phyloP scores from a whole-genome alignment of 2,329 filamentous ascomycete genomes.

The Xylaria sp. region DNA sequence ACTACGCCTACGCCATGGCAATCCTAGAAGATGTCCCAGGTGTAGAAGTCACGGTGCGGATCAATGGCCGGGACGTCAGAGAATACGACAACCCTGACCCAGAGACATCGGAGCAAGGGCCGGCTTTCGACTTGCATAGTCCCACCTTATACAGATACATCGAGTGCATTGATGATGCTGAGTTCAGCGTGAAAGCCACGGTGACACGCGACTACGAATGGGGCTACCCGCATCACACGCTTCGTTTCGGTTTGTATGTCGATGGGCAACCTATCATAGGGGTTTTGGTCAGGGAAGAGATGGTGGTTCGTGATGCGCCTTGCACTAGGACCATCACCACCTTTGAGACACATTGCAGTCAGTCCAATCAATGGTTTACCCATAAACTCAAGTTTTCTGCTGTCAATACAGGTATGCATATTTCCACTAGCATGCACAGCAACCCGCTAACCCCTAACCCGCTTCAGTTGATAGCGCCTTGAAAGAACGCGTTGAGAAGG shows the following conservation, averaged over 20 bases:
- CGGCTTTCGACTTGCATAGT: neutral
- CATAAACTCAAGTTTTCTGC: slow-evolving; percentile 32
- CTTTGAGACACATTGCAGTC: neutral
- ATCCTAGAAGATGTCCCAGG: slow-evolving; percentile 30
- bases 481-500: slow-evolving; percentile 25
- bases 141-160: slow-evolving; percentile 34
- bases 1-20: slow-evolving; percentile 22
- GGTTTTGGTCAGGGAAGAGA: neutral
- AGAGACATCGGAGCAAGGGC: slow-evolving; percentile 16
- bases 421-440: neutral
- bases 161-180: slow-evolving; percentile 32
- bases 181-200: slow-evolving; percentile 29
- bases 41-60: slow-evolving; percentile 28
- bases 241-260: slow-evolving; percentile 15
- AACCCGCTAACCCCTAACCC: neutral
- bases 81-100: slow-evolving; percentile 33
- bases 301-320: neutral
- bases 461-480: slow-evolving; percentile 25
- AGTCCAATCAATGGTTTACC: slow-evolving; percentile 8
- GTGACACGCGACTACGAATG: slow-evolving; percentile 26
- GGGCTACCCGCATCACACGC: slow-evolving; percentile 20
- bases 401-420: slow-evolving; percentile 31
- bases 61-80: slow-evolving; percentile 23
- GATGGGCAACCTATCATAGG: slow-evolving; percentile 26
- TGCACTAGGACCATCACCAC: neutral